These are phyloP conservation scores for Pichia phayaonensis DNA, from an alignment of 805 yeast species.

Conservation along the genomic window DNA sequence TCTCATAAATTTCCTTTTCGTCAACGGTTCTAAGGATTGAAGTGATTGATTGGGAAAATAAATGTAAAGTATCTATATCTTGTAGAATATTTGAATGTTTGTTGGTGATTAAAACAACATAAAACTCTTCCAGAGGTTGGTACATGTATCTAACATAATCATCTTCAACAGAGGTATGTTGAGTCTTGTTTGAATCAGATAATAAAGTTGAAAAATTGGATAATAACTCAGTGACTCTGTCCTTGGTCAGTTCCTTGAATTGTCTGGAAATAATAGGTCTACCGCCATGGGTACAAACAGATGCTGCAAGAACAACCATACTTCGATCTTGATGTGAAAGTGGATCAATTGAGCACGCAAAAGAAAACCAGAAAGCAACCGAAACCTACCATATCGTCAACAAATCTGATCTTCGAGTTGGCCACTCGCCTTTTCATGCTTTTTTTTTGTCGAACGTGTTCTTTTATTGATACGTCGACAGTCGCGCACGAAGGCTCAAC, in stretches of 20 bases:
- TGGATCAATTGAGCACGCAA: background rate
- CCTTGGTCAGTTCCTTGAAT: slow-evolving; percentile 76
- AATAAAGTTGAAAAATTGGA: slow-evolving; percentile 80
- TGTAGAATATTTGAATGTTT: slow-evolving; percentile 86
- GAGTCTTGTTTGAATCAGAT: slow-evolving; percentile 55
- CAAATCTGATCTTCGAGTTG: background rate
- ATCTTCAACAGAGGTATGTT: slow-evolving; percentile 92
- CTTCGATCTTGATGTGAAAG: background rate
- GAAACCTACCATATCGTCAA: background rate
- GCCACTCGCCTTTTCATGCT: background rate
- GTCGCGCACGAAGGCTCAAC: background rate
- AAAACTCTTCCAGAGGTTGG: slow-evolving; percentile 92
- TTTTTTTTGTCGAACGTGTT: background rate
- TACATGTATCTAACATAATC: slow-evolving; percentile 88
- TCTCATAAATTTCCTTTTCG: slow-evolving; percentile 74
- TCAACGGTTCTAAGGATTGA: slow-evolving; percentile 63
- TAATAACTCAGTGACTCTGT: slow-evolving; percentile 76
- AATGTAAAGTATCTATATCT: slow-evolving; percentile 85
- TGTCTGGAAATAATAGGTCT: slow-evolving; percentile 89
- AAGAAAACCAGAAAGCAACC: background rate
- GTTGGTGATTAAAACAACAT: slow-evolving; percentile 85
- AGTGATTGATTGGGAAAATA: slow-evolving; percentile 76
- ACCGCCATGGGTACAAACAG: slow-evolving; percentile 90
- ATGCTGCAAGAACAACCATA: slow-evolving; percentile 85
- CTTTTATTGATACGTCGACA: background rate